Evolutionary conservation across 2,329 filamentous ascomycete genomes (phyloP), one percentile per base, ranked within the genome.

Genomic region (Epichloe scottii): DNA sequence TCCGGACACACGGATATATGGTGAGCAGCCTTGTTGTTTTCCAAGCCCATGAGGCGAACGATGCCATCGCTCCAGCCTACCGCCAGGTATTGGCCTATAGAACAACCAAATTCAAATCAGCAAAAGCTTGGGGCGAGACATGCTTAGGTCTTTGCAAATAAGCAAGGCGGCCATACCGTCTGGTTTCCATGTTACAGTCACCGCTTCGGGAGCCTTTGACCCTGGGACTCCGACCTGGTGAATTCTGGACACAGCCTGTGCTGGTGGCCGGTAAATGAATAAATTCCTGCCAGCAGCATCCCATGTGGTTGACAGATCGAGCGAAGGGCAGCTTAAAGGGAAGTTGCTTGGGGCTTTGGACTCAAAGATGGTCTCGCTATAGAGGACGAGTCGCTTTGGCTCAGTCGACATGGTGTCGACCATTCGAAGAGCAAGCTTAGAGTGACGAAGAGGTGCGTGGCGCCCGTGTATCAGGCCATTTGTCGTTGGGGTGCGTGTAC

Each of bases 61-160:
- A 79, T 78, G 30, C 87, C 86, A 70, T 95, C 88, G 58, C 79
- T 88, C 82, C 88, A 95, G 44, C 82, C 88, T 14, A 93, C 80
- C 14, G 89, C 89, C 50, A 96, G 76, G 41, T 88, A 81, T 55
- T 87, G 84, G 8, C 85, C 83, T 85, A 5, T 15, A 53, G 5
- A n/a, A 17, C 8, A 21, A 14, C 10, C 30, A 11, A 11, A 30
- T 30, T 11, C 8, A 8, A 17, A 39, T 23, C 33, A 49, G 50
- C 39, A 11, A 23, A 23, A 15, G 15, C 17, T 33, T 37, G 21
- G 30, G 11, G 30, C 10, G 10, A 30, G 30, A 30, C 30, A 30
- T 30, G 30, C 30, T 11, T 30, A 4, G 30, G 3, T 30, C 30
- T 30, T 30, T 4, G 30, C 30, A 30, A 8, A 30, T 30, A 30